Evolutionary conservation across 2,329 filamentous ascomycete genomes (phyloP).

Genomic region (Neobulgaria alba): DNA sequence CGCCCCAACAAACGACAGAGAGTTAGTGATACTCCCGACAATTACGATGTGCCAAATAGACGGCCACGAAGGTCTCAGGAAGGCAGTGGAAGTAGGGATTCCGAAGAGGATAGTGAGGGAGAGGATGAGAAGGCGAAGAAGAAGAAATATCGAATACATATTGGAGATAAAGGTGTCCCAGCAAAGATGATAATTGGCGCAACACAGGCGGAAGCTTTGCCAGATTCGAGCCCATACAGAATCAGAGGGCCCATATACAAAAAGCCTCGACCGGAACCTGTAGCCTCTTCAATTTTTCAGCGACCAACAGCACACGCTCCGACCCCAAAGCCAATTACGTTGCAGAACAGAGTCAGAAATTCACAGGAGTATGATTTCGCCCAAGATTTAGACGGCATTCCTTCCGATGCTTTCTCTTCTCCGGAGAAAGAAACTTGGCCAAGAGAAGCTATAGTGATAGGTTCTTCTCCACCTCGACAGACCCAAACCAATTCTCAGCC

Average conservation of each 20-base stretch:
- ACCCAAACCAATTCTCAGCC: slow-evolving; percentile 9
- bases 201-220: slow-evolving; percentile 26
- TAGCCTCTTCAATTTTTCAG: slow-evolving; percentile 3
- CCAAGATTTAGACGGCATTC: slow-evolving; percentile 42
- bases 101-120: slow-evolving; percentile 17
- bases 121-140: slow-evolving; percentile 18
- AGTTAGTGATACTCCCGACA: slow-evolving; percentile 11
- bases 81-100: slow-evolving; percentile 9
- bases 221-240: slow-evolving; percentile 39
- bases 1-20: slow-evolving; percentile 31
- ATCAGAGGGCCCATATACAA: slow-evolving; percentile 43
- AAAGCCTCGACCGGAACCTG: slow-evolving; percentile 30
- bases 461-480: slow-evolving; percentile 14
- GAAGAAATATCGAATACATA: slow-evolving; percentile 26
- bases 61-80: slow-evolving; percentile 10
- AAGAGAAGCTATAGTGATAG: slow-evolving; percentile 12
- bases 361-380: slow-evolving; percentile 28
- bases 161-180: slow-evolving; percentile 20
- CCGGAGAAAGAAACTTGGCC: slow-evolving; percentile 14
- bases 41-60: slow-evolving; percentile 7
- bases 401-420: slow-evolving; percentile 35
- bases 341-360: slow-evolving; percentile 8
- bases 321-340: not conserved
- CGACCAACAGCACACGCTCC: not conserved
- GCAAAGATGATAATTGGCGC: slow-evolving; percentile 22